These are phyloP conservation scores for Aspergillus awamori DNA, from an alignment of 2,329 filamentous ascomycete genomes.

Conservation along the genomic window DNA sequence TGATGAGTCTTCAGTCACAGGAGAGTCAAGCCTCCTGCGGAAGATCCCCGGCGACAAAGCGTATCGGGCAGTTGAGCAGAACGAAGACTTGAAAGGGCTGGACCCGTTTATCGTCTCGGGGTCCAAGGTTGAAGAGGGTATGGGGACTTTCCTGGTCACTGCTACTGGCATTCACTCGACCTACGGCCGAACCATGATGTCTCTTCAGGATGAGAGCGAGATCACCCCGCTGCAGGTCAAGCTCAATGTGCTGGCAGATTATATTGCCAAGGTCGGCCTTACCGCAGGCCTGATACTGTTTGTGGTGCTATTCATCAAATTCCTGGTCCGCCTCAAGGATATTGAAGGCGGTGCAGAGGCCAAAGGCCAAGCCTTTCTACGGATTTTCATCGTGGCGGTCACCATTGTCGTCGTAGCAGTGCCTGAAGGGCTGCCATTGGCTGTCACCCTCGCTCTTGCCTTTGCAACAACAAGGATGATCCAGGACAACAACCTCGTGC, in stretches of 20 bases:
- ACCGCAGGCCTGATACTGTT: constrained; percentile 74
- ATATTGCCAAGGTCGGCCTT: constrained; percentile 74
- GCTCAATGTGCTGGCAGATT: constrained; percentile 76
- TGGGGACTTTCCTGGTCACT: constrained; percentile 75
- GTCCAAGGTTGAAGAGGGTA: constrained; percentile 72
- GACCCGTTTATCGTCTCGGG: too few species aligned
- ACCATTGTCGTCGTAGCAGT: constrained; percentile 64
- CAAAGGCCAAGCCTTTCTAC: constrained; percentile 61
- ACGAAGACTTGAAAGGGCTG: too few species aligned
- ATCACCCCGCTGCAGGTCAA: constrained; percentile 79
- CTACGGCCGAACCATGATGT: constrained; percentile 78
- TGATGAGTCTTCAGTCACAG: constrained; percentile 75
- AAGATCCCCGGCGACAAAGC: constrained; percentile 68
- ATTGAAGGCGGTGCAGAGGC: constrained; percentile 49
- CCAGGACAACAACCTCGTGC: constrained; percentile 64
- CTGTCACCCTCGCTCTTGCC: constrained; percentile 63
- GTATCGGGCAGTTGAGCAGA: constrained; percentile 63
- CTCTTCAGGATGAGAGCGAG: constrained; percentile 73
- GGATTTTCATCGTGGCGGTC: constrained; percentile 61
- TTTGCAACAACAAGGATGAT: constrained; percentile 67
- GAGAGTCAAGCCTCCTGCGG: constrained; percentile 72
- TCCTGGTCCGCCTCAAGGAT: constrained; percentile 63
- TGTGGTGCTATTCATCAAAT: constrained; percentile 77
- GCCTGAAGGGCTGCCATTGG: constrained; percentile 62
- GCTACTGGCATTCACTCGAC: constrained; percentile 73